phyloP scores from a whole-genome alignment of 2,329 filamentous ascomycete genomes.

The Sphaerulina populicola region DNA sequence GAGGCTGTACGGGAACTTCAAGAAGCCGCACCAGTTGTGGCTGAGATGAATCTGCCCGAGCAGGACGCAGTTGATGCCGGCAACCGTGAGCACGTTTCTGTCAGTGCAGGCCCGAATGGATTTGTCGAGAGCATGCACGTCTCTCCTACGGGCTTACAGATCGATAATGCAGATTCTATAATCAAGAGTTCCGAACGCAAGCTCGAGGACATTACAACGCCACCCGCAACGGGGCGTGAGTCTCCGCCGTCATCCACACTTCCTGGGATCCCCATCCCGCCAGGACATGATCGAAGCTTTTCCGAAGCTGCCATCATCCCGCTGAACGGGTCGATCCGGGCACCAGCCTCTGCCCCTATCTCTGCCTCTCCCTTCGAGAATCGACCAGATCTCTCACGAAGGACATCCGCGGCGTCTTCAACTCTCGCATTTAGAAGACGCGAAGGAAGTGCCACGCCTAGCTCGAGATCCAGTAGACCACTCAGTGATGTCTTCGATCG shows the following conservation, averaged over 20 bases:
- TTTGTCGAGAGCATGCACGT: neutral
- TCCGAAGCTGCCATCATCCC: neutral
- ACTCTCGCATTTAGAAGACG: neutral
- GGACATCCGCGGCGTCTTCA: neutral
- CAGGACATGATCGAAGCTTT: neutral
- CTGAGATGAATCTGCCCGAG: neutral
- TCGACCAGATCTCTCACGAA: constrained; percentile 1
- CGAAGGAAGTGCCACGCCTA: constrained; percentile 9
- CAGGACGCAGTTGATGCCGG: neutral
- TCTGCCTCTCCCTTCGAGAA: neutral
- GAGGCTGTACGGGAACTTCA: constrained; percentile 3
- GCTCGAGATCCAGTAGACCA: constrained; percentile 9
- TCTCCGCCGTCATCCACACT: neutral
- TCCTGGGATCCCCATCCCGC: neutral
- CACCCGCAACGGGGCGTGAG: neutral
- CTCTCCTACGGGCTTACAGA: neutral
- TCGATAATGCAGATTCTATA: neutral
- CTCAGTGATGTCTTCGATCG: constrained; percentile 17
- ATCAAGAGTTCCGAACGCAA: too few relatives aligned
- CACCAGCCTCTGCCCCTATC: neutral
- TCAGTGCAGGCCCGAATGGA: neutral
- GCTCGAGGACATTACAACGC: neutral
- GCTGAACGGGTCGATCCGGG: neutral
- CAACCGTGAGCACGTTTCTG: neutral
- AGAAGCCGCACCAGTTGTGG: constrained; percentile 1